These are phyloP conservation scores for Parmales sp. DNA, from an alignment of 108 stramenopile species.

Conservation along the genomic window DNA sequence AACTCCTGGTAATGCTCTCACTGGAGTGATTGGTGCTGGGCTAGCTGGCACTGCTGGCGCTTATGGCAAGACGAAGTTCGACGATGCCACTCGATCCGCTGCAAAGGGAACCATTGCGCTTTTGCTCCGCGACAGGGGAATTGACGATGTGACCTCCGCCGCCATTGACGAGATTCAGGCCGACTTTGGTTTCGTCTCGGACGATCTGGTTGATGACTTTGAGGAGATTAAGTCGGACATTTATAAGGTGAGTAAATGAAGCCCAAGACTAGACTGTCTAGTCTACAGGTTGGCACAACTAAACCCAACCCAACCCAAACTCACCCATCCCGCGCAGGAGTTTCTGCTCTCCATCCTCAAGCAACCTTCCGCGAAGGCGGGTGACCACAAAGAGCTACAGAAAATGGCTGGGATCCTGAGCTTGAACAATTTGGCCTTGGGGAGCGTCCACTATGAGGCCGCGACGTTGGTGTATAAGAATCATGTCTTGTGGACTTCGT, in stretches of 20 bases:
- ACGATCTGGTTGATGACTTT: background rate
- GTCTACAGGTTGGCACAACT: background rate
- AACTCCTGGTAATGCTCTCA: too few relatives aligned
- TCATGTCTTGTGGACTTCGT: constrained; percentile 46
- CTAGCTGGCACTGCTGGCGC: too few relatives aligned
- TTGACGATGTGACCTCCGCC: background rate
- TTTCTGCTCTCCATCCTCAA: background rate
- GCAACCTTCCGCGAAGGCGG: too few relatives aligned
- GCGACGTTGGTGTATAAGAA: constrained; percentile 51
- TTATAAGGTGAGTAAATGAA: background rate
- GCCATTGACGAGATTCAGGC: background rate
- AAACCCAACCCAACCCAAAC: background rate
- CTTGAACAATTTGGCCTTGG: constrained; percentile 65
- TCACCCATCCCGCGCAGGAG: background rate
- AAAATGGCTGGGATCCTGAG: too few relatives aligned
- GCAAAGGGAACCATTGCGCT: too few relatives aligned
- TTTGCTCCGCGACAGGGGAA: background rate
- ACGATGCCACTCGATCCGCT: too few relatives aligned
- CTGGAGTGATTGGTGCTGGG: too few relatives aligned
- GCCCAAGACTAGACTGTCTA: background rate
- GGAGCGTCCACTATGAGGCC: constrained; percentile 62
- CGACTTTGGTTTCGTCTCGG: background rate
- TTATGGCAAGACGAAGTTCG: too few relatives aligned
- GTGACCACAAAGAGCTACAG: too few relatives aligned
- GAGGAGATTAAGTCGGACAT: background rate